These are phyloP conservation scores for Penicillium nucicola DNA, from an alignment of 495 filamentous ascomycete genomes.

Conservation along the genomic window DNA sequence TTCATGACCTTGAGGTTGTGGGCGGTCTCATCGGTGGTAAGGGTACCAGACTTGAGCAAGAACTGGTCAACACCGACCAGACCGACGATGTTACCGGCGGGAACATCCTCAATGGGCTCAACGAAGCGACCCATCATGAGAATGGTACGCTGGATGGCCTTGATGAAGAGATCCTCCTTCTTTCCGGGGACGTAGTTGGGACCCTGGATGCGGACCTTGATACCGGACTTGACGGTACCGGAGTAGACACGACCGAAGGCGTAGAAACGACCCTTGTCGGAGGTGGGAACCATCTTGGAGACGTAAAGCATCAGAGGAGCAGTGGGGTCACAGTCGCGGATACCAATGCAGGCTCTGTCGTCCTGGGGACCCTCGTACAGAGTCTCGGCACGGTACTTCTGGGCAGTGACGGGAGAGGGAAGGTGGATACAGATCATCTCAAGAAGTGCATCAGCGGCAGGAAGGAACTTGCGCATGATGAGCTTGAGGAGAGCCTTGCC, in stretches of 20 bases:
- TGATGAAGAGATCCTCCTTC: slow-evolving; percentile 99
- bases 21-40: slow-evolving; percentile 93
- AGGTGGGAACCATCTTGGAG: slow-evolving; percentile 99
- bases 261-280: slow-evolving; percentile 99
- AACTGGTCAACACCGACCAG: slow-evolving; percentile 99
- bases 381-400: slow-evolving; percentile 98
- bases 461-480: slow-evolving; percentile 97
- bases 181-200: slow-evolving; percentile 97
- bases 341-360: slow-evolving; percentile 88
- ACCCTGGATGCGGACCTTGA: slow-evolving; percentile 99
- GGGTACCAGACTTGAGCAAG: slow-evolving; percentile 99
- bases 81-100: slow-evolving; percentile 98
- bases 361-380: slow-evolving; percentile 96
- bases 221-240: slow-evolving; percentile 92
- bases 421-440: slow-evolving; percentile 99
- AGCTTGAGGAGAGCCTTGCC: slow-evolving; percentile 97
- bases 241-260: slow-evolving; percentile 99
- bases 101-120: slow-evolving; percentile 98
- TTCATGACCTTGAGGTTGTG: slow-evolving; percentile 99
- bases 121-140: slow-evolving; percentile 99
- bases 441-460: slow-evolving; percentile 94
- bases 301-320: slow-evolving; percentile 99
- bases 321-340: slow-evolving; percentile 97
- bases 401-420: slow-evolving; percentile 91
- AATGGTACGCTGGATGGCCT: slow-evolving; percentile 98